phyloP scores from a whole-genome alignment of 192 early-diverging fungal species.

The Dispira parvispora region DNA sequence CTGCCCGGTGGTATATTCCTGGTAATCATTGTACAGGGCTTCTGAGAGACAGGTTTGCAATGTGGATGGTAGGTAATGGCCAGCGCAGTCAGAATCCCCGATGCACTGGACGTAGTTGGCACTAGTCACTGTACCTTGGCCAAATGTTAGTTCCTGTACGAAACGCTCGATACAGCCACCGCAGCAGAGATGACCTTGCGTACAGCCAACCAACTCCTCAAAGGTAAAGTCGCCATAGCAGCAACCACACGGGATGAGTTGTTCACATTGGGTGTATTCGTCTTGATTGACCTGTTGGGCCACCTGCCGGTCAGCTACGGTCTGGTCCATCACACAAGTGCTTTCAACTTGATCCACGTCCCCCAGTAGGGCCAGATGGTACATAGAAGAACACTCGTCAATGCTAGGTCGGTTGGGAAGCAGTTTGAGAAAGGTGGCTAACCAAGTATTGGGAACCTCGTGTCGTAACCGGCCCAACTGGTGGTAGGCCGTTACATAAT shows the following conservation, averaged over 20 bases:
- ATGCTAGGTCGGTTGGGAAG: slow-evolving; percentile 11
- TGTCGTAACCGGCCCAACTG: slow-evolving; percentile 16
- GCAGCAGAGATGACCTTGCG: slow-evolving; percentile 26
- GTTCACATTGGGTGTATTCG: slow-evolving; percentile 17
- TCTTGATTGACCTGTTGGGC: slow-evolving; percentile 18
- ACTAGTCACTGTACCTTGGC: slow-evolving; percentile 17
- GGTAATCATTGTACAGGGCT: neutral
- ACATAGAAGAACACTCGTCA: neutral
- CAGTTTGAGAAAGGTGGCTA: slow-evolving; percentile 12
- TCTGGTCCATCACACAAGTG: slow-evolving; percentile 10
- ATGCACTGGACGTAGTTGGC: neutral
- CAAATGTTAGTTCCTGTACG: slow-evolving; percentile 24
- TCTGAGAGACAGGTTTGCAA: neutral
- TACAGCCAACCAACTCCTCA: slow-evolving; percentile 23
- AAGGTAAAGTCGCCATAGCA: slow-evolving; percentile 29
- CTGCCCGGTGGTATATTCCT: neutral
- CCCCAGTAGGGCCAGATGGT: slow-evolving; percentile 12
- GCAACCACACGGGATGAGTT: slow-evolving; percentile 28
- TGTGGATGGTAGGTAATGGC: neutral
- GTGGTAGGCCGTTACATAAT: slow-evolving; percentile 16
- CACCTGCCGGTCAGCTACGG: slow-evolving; percentile 13
- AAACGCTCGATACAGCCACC: slow-evolving; percentile 21
- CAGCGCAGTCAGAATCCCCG: neutral
- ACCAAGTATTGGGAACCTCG: slow-evolving; percentile 15
- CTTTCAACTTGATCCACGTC: slow-evolving; percentile 15